phyloP scores from a whole-genome alignment of 139 green algal genomes.

The Auxenochlorella pyrenoidosa region DNA sequence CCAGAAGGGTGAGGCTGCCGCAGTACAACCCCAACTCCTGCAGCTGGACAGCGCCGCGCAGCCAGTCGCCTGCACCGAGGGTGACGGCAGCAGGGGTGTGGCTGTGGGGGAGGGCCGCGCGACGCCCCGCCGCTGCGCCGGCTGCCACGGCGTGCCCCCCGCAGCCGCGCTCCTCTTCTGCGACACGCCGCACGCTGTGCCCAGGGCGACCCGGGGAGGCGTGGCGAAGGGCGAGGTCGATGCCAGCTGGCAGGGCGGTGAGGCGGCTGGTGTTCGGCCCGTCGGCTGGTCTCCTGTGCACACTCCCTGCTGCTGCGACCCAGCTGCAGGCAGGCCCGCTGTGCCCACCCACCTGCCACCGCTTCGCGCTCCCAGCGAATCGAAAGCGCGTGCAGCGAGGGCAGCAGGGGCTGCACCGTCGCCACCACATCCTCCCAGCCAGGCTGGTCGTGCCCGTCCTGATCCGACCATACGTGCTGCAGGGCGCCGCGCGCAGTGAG shows the following conservation, averaged over 20 bases:
- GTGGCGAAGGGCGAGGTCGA: too few relatives aligned
- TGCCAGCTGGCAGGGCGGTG: too few relatives aligned
- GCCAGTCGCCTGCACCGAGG: not conserved
- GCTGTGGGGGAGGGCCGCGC: too few relatives aligned
- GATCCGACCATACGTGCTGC: not conserved
- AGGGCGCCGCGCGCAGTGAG: not conserved
- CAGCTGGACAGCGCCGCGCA: not conserved
- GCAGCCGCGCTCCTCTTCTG: too few relatives aligned
- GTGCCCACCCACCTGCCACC: not conserved
- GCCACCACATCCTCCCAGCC: slow-evolving; percentile 11
- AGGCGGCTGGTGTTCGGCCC: too few relatives aligned
- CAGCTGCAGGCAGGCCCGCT: too few relatives aligned
- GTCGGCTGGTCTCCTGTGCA: too few relatives aligned
- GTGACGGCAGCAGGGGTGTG: too few relatives aligned
- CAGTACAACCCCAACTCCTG: not conserved
- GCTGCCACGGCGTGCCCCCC: too few relatives aligned
- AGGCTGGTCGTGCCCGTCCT: not conserved
- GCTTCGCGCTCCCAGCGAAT: not conserved
- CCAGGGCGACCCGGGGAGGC: too few relatives aligned
- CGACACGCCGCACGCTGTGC: too few relatives aligned
- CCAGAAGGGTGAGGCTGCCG: not conserved
- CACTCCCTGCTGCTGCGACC: not conserved
- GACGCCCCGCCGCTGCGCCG: too few relatives aligned
- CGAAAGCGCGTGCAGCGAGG: not conserved
- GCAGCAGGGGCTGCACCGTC: not conserved